Evolutionary conservation across 768 basidiomycete genomes (phyloP).

Genomic region (Chiua virens): DNA sequence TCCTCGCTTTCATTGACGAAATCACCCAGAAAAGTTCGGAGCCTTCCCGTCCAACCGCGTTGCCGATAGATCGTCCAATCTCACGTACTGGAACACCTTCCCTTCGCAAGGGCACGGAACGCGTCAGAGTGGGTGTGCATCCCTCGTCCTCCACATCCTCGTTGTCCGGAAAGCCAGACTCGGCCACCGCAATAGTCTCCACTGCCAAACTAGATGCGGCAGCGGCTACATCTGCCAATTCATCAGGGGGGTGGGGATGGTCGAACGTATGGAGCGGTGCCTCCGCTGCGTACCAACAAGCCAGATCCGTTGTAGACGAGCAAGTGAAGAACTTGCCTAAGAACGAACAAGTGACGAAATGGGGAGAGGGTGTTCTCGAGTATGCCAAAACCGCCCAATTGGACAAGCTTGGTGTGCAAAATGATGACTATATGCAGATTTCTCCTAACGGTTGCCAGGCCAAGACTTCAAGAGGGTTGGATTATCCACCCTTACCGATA

Average conservation of each 20-base stretch:
- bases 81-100: conserved; percentile 72
- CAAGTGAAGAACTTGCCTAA: conserved; percentile 86
- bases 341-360: conserved; percentile 86
- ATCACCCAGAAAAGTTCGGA: conserved; percentile 90
- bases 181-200: conserved; percentile 27
- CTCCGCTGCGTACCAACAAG: conserved; percentile 83
- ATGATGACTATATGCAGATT: conserved; percentile 6
- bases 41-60: conserved; percentile 59
- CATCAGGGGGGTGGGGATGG: conserved; percentile 69
- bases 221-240: conserved; percentile 10
- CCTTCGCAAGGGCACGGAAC: conserved; percentile 73
- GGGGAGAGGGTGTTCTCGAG: conserved; percentile 81
- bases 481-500: conserved; percentile 84
- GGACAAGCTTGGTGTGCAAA: conserved; percentile 77
- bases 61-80: conserved; percentile 53
- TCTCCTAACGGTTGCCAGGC: conserved; percentile 45
- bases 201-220: conserved; percentile 19
- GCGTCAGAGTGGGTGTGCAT: conserved; percentile 62
- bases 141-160: conserved; percentile 43
- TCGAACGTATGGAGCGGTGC: conserved; percentile 88
- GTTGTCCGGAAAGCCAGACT: conserved; percentile 35
- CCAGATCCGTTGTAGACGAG: conserved; percentile 86
- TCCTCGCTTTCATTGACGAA: conserved; percentile 91
- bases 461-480: conserved; percentile 89
- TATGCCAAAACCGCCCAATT: conserved; percentile 89